Percentiles rank a stretch among this genome's conserved stretches.
Evolutionary conservation across 2,329 filamentous ascomycete genomes (phyloP).

Genomic region (Colletotrichum plurivorum): DNA sequence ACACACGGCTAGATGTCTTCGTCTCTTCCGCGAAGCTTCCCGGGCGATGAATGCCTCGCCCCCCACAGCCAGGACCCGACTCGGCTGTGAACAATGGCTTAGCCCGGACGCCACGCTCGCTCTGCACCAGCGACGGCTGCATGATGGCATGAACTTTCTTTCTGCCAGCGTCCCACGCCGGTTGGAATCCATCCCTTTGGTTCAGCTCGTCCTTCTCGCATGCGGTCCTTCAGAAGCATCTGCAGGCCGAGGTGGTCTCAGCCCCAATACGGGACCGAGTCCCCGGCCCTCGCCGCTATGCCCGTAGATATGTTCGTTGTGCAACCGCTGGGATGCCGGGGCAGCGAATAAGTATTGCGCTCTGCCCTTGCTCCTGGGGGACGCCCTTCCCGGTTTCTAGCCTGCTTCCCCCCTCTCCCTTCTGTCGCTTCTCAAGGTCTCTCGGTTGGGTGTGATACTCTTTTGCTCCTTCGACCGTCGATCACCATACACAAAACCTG

Average conservation of each 20-base stretch:
- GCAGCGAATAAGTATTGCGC: slow-evolving; percentile 32
- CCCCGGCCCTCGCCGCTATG: slow-evolving; percentile 16
- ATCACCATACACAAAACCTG: background rate
- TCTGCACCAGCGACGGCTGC: background rate
- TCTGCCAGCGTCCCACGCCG: background rate
- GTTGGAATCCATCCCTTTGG: background rate
- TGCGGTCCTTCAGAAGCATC: slow-evolving; percentile 4
- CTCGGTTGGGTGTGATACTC: background rate
- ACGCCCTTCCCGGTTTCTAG: background rate
- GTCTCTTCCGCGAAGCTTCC: background rate
- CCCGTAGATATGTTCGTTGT: slow-evolving; percentile 4
- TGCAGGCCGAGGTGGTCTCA: slow-evolving; percentile 29
- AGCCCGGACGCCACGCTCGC: background rate
- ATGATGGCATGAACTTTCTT: slow-evolving; percentile 13
- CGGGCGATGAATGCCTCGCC: background rate
- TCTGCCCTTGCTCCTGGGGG: background rate
- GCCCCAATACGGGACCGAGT: slow-evolving; percentile 26
- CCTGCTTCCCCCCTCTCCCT: background rate
- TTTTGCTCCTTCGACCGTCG: background rate
- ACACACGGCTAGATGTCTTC: background rate
- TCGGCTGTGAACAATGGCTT: background rate
- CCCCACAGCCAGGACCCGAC: background rate
- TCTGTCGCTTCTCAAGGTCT: background rate
- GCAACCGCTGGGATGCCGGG: background rate
- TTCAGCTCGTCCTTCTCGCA: background rate